Evolutionary conservation across 1,284 basidiomycete genomes (phyloP).

Genomic region (Violaceomyces palustris): DNA sequence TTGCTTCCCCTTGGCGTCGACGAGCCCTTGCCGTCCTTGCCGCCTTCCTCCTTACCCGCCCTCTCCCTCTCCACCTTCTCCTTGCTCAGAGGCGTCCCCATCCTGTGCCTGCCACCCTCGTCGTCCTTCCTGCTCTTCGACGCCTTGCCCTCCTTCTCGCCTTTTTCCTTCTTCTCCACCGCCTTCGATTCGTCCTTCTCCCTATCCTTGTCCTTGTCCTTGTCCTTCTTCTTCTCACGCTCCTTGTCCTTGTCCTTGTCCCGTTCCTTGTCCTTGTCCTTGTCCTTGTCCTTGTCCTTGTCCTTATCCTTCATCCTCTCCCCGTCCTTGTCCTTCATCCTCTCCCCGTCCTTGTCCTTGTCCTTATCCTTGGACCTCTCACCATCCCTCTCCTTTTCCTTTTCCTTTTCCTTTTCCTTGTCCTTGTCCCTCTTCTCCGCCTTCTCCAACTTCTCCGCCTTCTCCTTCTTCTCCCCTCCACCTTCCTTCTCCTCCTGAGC

Average conservation of each 20-base stretch:
- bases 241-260: not conserved
- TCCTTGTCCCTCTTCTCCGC: slow-evolving; percentile 3
- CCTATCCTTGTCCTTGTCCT: slow-evolving; percentile 1
- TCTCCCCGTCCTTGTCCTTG: slow-evolving; percentile 8
- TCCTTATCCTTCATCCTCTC: not conserved
- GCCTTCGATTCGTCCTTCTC: not conserved
- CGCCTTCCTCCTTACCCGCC: too few relatives aligned
- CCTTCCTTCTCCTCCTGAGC: slow-evolving; percentile 1
- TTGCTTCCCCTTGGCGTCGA: not conserved
- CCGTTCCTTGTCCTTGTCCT: not conserved
- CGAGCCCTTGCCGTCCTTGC: too few relatives aligned
- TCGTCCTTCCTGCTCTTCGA: slow-evolving; percentile 6
- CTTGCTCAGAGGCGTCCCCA: not conserved
- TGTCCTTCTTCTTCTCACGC: not conserved
- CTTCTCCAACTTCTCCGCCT: not conserved
- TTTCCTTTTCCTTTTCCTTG: slow-evolving; percentile 4
- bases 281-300: not conserved
- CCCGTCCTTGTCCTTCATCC: slow-evolving; percentile 13
- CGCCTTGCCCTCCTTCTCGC: slow-evolving; percentile 11
- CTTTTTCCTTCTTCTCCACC: slow-evolving; percentile 3
- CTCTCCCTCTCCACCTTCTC: too few relatives aligned
- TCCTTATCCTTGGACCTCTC: not conserved
- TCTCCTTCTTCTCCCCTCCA: not conserved
- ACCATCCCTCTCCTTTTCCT: not conserved
- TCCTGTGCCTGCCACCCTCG: slow-evolving; percentile 4